A percentile compares a stretch with the other conserved stretches of the same genome.
phyloP scores from a whole-genome alignment of 805 yeast genomes.

The Ogataea methanolica region DNA sequence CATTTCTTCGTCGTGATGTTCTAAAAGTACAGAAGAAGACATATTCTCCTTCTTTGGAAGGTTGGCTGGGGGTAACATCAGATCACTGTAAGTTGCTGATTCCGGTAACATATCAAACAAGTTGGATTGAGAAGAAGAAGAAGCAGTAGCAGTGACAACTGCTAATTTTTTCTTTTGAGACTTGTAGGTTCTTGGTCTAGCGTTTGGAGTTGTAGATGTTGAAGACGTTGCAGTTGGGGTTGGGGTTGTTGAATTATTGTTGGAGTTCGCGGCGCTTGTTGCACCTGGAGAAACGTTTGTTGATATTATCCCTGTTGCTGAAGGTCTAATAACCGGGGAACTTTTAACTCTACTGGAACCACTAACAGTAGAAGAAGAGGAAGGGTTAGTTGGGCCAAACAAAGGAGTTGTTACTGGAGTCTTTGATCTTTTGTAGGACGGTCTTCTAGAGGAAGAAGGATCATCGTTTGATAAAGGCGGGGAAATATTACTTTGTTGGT shows the following conservation, averaged over 20 bases:
- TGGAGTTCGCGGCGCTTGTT: conserved; percentile 5
- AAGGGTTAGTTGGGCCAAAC: conserved; percentile 29
- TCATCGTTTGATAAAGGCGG: conserved; percentile 22
- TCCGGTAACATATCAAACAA: conserved; percentile 28
- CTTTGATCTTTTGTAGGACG: conserved; percentile 30
- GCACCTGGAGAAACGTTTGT: background rate
- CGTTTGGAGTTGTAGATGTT: background rate
- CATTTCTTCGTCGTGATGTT: background rate
- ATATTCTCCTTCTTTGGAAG: conserved; percentile 7
- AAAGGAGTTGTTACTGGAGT: conserved; percentile 38
- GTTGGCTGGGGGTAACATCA: conserved; percentile 24
- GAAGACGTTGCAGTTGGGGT: background rate
- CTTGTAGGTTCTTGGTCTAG: background rate
- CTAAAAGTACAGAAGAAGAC: no score
- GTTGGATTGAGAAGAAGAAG: conserved; percentile 1
- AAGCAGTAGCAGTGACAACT: background rate
- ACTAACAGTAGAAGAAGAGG: background rate
- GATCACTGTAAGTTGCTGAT: conserved; percentile 26
- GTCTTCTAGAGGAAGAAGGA: conserved; percentile 8
- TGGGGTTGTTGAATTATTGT: background rate
- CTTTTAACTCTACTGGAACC: conserved; percentile 1
- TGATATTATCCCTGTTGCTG: conserved; percentile 1
- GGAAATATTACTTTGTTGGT: conserved; percentile 10
- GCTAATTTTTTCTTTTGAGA: conserved; percentile 5
- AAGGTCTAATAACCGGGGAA: conserved; percentile 6